Evolutionary conservation across 345 rosid species (phyloP).

Genomic region (Eucalyptus cloeziana): DNA sequence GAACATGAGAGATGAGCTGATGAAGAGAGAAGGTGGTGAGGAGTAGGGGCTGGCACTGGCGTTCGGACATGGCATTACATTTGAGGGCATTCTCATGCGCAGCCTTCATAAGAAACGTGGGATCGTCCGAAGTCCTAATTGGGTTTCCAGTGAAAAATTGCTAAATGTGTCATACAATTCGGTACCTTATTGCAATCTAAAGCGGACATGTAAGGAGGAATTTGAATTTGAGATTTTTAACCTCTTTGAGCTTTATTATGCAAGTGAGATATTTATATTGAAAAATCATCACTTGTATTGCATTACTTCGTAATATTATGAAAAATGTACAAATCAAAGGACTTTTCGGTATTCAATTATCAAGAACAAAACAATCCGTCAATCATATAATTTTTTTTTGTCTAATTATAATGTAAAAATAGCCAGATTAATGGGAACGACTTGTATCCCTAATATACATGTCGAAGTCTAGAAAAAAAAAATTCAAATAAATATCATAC

Average conservation of each 20-base stretch:
- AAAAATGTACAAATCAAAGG: fast-evolving
- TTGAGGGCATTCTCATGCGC: conserved; percentile 87
- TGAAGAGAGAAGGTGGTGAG: conserved; percentile 24
- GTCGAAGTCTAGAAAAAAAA: neutral
- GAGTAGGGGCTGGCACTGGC: conserved; percentile 92
- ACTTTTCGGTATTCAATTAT: fast-evolving
- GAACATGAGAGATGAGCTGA: conserved; percentile 63
- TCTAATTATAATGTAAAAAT: neutral
- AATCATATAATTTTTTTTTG: too few species aligned
- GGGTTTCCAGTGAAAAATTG: neutral
- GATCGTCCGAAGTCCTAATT: neutral
- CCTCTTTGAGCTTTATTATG: neutral
- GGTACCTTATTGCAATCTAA: neutral
- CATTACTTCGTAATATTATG: fast-evolving
- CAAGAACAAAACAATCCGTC: fast-evolving
- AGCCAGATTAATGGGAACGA: neutral
- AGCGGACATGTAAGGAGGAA: neutral
- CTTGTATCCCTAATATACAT: neutral
- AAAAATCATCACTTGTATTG: neutral
- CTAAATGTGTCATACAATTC: neutral
- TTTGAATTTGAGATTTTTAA: neutral
- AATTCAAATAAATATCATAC: fast-evolving
- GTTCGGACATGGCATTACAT: conserved; percentile 85
- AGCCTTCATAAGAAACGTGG: conserved; percentile 20
- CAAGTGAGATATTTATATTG: neutral